Conservation (phyloP, 2,329 filamentous ascomycete genomes). For the Lachnellula hyalina region DNA sequence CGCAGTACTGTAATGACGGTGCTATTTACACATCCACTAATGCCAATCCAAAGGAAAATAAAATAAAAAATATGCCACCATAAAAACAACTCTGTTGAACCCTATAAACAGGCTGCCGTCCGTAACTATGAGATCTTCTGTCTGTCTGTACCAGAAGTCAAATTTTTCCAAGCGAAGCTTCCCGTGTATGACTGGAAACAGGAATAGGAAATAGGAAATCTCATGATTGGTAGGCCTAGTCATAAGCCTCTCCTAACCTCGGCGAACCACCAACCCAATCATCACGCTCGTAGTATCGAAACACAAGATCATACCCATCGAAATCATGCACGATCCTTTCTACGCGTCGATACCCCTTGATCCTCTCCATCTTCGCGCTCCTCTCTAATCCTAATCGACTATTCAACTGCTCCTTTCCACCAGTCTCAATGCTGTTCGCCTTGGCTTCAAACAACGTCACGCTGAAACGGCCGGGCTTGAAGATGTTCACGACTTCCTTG, state of each 20-base stretch:
- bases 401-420: constrained; percentile 28
- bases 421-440: constrained; percentile 34
- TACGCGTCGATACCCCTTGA: constrained; percentile 80
- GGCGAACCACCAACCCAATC: constrained; percentile 51
- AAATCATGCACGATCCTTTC: constrained; percentile 97
- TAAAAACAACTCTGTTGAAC: too few species aligned
- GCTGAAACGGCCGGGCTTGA: constrained; percentile 95
- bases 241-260: constrained; percentile 30
- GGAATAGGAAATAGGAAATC: not conserved
- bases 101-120: too few species aligned
- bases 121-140: too few species aligned
- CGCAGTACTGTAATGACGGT: too few species aligned
- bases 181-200: not conserved
- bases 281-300: constrained; percentile 90
- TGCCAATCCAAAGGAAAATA: too few species aligned
- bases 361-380: constrained; percentile 56
- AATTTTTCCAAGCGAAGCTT: too few species aligned
- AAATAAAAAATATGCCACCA: too few species aligned
- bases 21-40: too few species aligned
- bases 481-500: constrained; percentile 90
- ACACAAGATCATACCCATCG: constrained; percentile 94
- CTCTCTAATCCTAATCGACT: constrained; percentile 33
- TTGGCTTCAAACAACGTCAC: constrained; percentile 96
- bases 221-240: not conserved
- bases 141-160: too few species aligned